Base-by-base conservation (phyloP, 805 yeast species). In the Teunomyces panamensis region DNA sequence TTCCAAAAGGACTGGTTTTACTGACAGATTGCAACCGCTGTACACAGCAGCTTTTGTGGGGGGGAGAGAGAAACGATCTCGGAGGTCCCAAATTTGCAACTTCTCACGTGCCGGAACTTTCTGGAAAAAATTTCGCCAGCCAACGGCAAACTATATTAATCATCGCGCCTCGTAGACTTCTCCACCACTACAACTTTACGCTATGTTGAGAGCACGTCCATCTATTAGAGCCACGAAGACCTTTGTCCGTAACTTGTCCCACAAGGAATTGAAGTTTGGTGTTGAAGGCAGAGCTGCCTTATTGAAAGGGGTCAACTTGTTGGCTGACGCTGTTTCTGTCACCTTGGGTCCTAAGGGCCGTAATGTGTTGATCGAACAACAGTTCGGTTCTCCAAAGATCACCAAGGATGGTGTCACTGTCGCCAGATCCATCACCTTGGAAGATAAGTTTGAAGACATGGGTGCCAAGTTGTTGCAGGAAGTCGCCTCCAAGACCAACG, bases 381-480 rank as follows among this genome's bases (percentile, higher is more conserved):
- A 89, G 54, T 94, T 89, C 58, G 97, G 97, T 56, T 81, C 96
- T 45, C 99, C 99, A 60, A 92, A 92, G 78, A 92, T 92, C 79
- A 92, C 99, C 72, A 92, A 92, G 77, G 99, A 92, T 69, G 99
- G 99, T 81, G 97, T 90, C 45, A 89, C 98, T 42, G 97, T 92
- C 50, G 99, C 99, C 52, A 82, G 79, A 63, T 84, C 95, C 47
- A 83, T 92, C 60, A 80, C 81, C 36, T 75, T 94, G 57, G 75
- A 85, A 67, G 95, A 94, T 77, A 89, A 85, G 71, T 92, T 91
- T 63, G 98, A 92, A 77, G 92, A 92, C 73, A 78, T 94, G 78
- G 99, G 99, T 51, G 97, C 97, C 49, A 89, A 88, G 75, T 79
- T 92, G 56, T 75, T 92, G 63, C 97, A 91, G 74, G 98, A 94